Conservation (phyloP, 139 green algal species). For the Gonium pectorale region DNA sequence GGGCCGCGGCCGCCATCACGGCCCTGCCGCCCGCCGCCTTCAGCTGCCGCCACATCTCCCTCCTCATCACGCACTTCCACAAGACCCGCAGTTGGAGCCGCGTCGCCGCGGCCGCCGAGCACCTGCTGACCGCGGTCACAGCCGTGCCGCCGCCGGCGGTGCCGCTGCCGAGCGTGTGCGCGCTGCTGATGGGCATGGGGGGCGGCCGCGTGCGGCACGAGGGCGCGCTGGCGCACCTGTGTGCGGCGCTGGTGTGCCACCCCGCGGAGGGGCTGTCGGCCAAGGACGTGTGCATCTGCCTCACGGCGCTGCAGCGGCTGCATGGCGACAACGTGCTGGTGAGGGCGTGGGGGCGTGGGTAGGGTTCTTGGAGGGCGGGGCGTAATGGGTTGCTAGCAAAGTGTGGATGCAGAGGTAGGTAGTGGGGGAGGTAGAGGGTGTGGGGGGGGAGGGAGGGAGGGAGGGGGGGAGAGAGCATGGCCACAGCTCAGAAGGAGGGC, state of each 20-base stretch:
- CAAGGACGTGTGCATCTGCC: conserved; percentile 23
- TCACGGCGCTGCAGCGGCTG: conserved; percentile 29
- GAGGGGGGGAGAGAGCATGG: too few species aligned
- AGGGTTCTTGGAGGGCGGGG: background rate
- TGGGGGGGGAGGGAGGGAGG: background rate
- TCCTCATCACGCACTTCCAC: conserved; percentile 25
- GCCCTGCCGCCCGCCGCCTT: background rate
- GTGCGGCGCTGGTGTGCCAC: background rate
- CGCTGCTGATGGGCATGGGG: conserved; percentile 16
- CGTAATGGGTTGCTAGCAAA: background rate
- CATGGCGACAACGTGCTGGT: conserved; percentile 28
- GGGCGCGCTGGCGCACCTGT: conserved; percentile 11
- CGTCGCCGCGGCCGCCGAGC: conserved; percentile 6
- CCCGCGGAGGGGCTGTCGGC: background rate
- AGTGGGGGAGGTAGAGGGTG: background rate
- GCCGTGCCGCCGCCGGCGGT: background rate
- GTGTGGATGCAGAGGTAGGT: background rate
- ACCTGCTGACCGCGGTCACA: background rate
- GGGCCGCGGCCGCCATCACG: conserved; percentile 1
- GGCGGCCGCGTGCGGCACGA: conserved; percentile 8
- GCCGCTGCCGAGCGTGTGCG: conserved; percentile 3
- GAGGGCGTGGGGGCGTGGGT: background rate
- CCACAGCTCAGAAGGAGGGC: too few species aligned
- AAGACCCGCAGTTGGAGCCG: background rate
- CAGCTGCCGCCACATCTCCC: conserved; percentile 24